Percentiles rank a stretch among this genome's conserved stretches.
Conservation (phyloP, 352 stramenopile species). For the Thalassiosira sp. region DNA sequence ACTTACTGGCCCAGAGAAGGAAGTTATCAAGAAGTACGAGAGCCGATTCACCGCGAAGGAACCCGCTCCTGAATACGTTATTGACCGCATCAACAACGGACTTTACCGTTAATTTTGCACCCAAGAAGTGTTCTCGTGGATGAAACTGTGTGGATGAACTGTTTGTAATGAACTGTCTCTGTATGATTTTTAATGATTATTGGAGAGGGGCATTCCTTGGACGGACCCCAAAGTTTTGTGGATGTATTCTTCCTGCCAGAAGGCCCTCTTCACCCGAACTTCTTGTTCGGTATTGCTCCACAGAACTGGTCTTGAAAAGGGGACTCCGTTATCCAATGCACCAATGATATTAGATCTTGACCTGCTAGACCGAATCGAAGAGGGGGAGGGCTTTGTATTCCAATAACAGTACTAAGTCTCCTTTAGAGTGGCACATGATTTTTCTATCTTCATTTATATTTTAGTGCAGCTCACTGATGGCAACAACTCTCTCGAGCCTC, state of each 20-base stretch:
- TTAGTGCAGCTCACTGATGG: too few relatives aligned
- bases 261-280: conserved; percentile 11
- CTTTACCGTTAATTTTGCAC: conserved; percentile 78
- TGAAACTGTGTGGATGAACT: too few relatives aligned
- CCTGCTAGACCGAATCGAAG: conserved; percentile 18
- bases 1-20: conserved; percentile 83
- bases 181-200: conserved; percentile 30
- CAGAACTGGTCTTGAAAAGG: conserved; percentile 3
- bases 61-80: conserved; percentile 84
- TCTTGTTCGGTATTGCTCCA: conserved; percentile 10
- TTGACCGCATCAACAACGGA: conserved; percentile 89
- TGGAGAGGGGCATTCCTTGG: neutral
- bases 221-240: too few relatives aligned
- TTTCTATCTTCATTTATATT: too few relatives aligned
- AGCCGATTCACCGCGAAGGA: conserved; percentile 77
- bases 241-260: conserved; percentile 18
- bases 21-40: conserved; percentile 88
- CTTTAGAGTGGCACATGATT: too few relatives aligned
- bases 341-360: conserved; percentile 24
- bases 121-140: neutral
- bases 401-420: conserved; percentile 28
- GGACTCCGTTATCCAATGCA: neutral
- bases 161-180: conserved; percentile 16
- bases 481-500: too few relatives aligned
- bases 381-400: conserved; percentile 20